Conservation (phyloP, 2,329 filamentous ascomycete species). For the Fusarium anthophilum region DNA sequence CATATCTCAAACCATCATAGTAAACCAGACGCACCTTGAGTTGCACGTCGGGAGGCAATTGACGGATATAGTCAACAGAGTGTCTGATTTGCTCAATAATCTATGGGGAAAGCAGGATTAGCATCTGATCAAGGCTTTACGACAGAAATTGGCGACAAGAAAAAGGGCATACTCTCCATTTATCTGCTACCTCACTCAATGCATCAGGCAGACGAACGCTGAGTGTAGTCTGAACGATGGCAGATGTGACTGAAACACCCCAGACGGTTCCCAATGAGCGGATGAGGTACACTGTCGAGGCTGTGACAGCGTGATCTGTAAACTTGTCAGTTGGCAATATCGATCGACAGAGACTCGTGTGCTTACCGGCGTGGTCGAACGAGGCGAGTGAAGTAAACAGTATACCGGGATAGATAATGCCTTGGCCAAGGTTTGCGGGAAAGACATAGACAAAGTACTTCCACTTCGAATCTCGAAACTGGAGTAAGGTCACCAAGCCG, state of each 20-base stretch:
- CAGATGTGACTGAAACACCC: conserved; percentile 70
- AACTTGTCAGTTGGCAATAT: background rate
- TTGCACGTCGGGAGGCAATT: conserved; percentile 65
- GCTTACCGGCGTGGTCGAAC: conserved; percentile 66
- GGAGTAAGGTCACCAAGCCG: conserved; percentile 59
- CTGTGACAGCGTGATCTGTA: conserved; percentile 69
- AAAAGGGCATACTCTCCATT: conserved; percentile 61
- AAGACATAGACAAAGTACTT: conserved; percentile 67
- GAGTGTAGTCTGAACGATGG: conserved; percentile 70
- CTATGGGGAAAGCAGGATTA: conserved; percentile 48
- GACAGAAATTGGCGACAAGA: conserved; percentile 8
- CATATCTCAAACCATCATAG: conserved; percentile 65
- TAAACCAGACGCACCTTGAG: conserved; percentile 66
- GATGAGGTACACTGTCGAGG: conserved; percentile 71
- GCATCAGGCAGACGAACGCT: conserved; percentile 62
- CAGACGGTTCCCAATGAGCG: conserved; percentile 71
- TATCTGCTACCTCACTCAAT: conserved; percentile 64
- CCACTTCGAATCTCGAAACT: conserved; percentile 60
- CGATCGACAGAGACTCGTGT: background rate
- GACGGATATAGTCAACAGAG: conserved; percentile 64
- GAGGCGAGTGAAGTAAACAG: conserved; percentile 70
- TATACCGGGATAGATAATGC: conserved; percentile 66
- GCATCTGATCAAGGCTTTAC: conserved; percentile 11
- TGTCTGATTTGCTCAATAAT: conserved; percentile 70
- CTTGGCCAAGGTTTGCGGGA: conserved; percentile 67